These are phyloP conservation scores for Diplodia sapinea DNA, from an alignment of 2,329 filamentous ascomycete species.

Conservation along the genomic window DNA sequence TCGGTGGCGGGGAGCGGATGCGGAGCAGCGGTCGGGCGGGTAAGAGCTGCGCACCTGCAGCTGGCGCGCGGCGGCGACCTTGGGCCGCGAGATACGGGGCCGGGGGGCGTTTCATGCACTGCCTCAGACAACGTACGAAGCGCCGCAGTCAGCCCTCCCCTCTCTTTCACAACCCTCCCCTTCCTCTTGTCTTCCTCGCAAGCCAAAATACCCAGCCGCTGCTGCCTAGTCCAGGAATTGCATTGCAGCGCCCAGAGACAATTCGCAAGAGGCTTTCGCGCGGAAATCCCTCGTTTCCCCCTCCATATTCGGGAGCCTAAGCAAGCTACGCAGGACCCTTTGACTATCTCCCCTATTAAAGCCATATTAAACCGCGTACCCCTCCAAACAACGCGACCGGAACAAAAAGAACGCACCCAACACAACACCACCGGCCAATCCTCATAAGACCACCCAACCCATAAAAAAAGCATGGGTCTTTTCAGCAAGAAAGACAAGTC, in stretches of 20 bases:
- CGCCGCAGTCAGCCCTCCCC: conserved; percentile 1
- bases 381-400: conserved; percentile 13
- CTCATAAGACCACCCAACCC: background rate
- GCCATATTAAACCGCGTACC: background rate
- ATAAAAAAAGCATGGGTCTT: conserved; percentile 25
- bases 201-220: background rate
- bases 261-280: background rate
- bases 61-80: background rate
- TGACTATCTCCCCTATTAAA: background rate
- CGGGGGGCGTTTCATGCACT: conserved; percentile 2
- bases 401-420: background rate
- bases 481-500: conserved; percentile 60
- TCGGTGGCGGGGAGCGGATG: conserved; percentile 25
- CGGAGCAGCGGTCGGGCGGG: conserved; percentile 15
- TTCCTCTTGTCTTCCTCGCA: background rate
- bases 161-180: background rate
- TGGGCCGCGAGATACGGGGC: conserved; percentile 1
- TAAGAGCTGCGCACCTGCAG: background rate
- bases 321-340: background rate
- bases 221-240: background rate
- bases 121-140: conserved; percentile 2
- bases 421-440: background rate
- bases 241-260: background rate
- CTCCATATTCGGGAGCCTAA: background rate
- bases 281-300: conserved; percentile 8